Percentiles rank a stretch among this genome's conserved stretches.
phyloP scores from a whole-genome alignment of 345 rosid genomes.

The Isatis tinctoria region DNA sequence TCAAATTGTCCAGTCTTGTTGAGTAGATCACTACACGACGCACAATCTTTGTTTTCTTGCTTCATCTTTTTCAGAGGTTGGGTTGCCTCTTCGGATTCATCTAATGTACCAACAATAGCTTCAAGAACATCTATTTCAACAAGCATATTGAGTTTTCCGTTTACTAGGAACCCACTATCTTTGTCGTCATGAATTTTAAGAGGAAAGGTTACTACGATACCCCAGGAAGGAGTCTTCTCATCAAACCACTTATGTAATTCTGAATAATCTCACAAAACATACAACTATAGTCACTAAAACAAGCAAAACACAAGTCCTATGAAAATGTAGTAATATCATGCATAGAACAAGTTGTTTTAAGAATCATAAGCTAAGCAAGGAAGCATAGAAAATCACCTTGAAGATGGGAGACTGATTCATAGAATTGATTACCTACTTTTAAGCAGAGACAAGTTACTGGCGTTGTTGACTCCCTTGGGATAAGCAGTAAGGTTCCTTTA shows the following conservation, averaged over 20 bases:
- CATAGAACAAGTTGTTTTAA: too few species aligned
- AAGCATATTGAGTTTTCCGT: conserved; percentile 33
- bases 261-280: neutral
- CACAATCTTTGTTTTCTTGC: too few species aligned
- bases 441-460: conserved; percentile 59
- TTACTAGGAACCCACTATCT: conserved; percentile 29
- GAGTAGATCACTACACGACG: neutral
- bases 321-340: too few species aligned
- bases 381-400: neutral
- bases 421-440: conserved; percentile 47
- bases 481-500: neutral
- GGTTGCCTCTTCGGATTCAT: neutral
- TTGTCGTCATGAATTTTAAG: neutral
- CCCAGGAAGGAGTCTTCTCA: neutral
- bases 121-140: neutral
- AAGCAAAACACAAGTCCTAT: too few species aligned
- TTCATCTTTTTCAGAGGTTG: neutral
- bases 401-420: conserved; percentile 34
- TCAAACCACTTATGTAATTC: neutral
- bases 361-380: neutral
- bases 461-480: neutral
- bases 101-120: neutral
- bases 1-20: neutral
- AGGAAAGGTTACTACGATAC: neutral
- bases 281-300: too few species aligned